Conservation (phyloP, 2,329 filamentous ascomycete genomes). For the Huntiella savannae region DNA sequence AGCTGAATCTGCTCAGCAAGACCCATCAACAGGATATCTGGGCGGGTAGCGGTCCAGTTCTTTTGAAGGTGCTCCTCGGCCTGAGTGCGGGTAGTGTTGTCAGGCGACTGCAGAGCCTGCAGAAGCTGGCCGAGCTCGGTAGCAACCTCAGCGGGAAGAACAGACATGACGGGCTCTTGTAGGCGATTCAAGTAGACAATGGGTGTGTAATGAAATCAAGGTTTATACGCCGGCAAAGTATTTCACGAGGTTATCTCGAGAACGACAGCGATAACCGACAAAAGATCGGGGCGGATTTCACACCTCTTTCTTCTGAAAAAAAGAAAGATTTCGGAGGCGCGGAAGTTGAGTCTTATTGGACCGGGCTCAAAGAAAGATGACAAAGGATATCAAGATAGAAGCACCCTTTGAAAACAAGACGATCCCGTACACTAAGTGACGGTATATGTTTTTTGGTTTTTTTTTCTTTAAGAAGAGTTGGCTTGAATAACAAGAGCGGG, state of each 20-base stretch:
- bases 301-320: too few species aligned
- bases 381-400: background rate
- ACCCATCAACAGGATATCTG: slow-evolving; percentile 82
- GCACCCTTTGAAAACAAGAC: slow-evolving; percentile 4
- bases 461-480: slow-evolving; percentile 4
- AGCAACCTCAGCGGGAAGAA: slow-evolving; percentile 70
- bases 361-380: slow-evolving; percentile 1
- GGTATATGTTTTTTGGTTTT: slow-evolving; percentile 5
- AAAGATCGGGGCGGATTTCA: background rate
- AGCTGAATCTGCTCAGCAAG: slow-evolving; percentile 78
- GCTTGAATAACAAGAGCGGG: background rate
- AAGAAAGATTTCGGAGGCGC: background rate
- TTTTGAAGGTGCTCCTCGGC: slow-evolving; percentile 81
- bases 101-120: slow-evolving; percentile 69
- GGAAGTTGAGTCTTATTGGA: background rate
- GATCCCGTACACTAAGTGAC: slow-evolving; percentile 8
- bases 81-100: slow-evolving; percentile 68
- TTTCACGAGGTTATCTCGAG: background rate
- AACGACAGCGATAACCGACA: background rate
- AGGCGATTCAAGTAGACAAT: background rate
- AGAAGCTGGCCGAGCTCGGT: slow-evolving; percentile 71
- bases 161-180: slow-evolving; percentile 44
- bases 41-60: slow-evolving; percentile 68
- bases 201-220: background rate
- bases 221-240: background rate